Evolutionary conservation across 2,329 filamentous ascomycete species (phyloP).

Genomic region (Mollisia scopiformis): DNA sequence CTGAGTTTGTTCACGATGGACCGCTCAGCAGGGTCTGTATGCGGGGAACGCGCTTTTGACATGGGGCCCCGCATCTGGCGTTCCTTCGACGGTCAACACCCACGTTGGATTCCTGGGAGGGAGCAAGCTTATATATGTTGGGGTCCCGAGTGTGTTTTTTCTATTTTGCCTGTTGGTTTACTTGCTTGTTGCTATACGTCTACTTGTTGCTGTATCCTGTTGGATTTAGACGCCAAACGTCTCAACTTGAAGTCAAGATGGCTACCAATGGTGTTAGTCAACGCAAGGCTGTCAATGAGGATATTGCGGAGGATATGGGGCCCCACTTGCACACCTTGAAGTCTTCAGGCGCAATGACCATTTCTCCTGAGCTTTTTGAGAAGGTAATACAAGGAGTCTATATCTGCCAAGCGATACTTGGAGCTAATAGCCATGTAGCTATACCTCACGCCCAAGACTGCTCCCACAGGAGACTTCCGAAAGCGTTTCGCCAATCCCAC

Average conservation of each 20-base stretch:
- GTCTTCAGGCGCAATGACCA: constrained; percentile 23
- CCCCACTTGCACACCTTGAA: constrained; percentile 17
- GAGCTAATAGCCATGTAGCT: constrained; percentile 14
- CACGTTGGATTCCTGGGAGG: not conserved
- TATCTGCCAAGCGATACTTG: not conserved
- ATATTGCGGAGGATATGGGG: constrained; percentile 4
- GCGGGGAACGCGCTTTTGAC: not conserved
- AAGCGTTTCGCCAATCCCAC: constrained; percentile 30
- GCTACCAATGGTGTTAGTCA: constrained; percentile 1
- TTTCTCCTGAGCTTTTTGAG: constrained; percentile 30
- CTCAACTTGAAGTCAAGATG: not conserved
- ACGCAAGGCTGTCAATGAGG: not conserved
- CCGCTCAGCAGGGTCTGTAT: not conserved
- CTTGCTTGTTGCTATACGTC: not conserved
- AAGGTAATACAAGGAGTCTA: constrained; percentile 16
- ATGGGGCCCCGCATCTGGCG: not conserved
- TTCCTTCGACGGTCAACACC: not conserved
- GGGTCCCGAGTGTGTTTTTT: not conserved
- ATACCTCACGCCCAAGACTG: constrained; percentile 27
- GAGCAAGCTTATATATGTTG: not conserved
- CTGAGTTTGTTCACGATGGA: not conserved
- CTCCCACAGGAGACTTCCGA: constrained; percentile 19
- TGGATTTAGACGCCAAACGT: not conserved
- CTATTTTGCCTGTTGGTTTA: not conserved
- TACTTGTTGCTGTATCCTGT: not conserved